Base-by-base conservation (phyloP, 768 basidiomycete species). In the Auricularia cornea region DNA sequence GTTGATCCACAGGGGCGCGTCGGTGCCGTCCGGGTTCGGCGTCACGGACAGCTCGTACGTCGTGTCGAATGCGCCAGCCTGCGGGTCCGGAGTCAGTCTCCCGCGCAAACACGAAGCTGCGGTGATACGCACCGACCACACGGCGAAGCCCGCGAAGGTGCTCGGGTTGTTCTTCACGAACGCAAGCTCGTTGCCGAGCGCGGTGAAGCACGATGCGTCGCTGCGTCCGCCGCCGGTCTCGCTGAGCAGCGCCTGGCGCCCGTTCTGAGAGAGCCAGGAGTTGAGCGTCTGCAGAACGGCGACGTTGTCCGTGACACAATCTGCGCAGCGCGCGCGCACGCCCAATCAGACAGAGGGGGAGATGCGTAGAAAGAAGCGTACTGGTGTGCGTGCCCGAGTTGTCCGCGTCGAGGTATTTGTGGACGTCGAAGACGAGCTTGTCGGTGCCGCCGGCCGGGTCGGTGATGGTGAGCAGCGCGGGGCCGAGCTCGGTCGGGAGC, bases 31-130 rank as follows among this genome's bases (percentile, higher is more conserved):
- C 26, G 76, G 64, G 70, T 76, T 77, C 26, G 83, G 83, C 11
- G 79, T 80, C 57, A 82, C 71, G 29, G 78, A 76, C 57, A 84
- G 75, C n/a, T 74, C 73, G 69, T 84, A 84, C 59, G 73, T 76
- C 1, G 80, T 77, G 63, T 78, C 78, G 70, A 84, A 85, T 2
- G 78, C 73, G 52, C 83, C 82, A 26, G 70, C 64, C 57, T 65
- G 35, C 10, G 38, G 8, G 35, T 35, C 16, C 23, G 23, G 54
- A 26, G n/a, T 64, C 62, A 62, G 30, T 3, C 3, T 30, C 26
- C 35, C 5, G 1, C 0, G 31, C 18, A 18, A 63, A 33, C 16
- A 18, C 20, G 51, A 23, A 10, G 60, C 57, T 59, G 14, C 12
- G 12, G 44, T 18, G 18, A 18, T 1, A 48, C 44, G 44, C 57